Percentiles rank a stretch among this genome's conserved stretches.
These are phyloP conservation scores for Rhizoclosmatium sp. DNA, from an alignment of 192 early-diverging fungal genomes.

Conservation along the genomic window DNA sequence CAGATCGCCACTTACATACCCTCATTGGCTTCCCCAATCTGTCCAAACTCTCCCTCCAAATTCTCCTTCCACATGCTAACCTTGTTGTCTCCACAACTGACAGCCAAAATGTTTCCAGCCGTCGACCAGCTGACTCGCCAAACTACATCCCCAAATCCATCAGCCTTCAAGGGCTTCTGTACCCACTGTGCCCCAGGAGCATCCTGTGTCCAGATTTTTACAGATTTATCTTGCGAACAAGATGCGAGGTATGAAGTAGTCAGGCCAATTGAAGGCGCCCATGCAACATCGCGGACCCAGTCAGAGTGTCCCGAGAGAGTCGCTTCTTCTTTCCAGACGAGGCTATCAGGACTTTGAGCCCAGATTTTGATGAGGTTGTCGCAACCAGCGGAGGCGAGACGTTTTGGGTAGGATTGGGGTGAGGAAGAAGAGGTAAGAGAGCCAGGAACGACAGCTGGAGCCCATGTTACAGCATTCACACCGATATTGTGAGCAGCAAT, in stretches of 20 bases:
- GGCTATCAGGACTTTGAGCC: conserved; percentile 50
- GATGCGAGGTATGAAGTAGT: conserved; percentile 88
- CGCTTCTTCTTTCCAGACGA: conserved; percentile 77
- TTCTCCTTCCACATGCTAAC: conserved; percentile 97
- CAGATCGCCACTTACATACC: conserved; percentile 16
- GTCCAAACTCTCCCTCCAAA: conserved; percentile 88
- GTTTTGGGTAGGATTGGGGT: conserved; percentile 66
- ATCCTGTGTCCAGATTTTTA: conserved; percentile 95
- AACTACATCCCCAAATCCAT: conserved; percentile 93
- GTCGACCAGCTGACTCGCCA: conserved; percentile 99
- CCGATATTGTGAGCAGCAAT: conserved; percentile 92
- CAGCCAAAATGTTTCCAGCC: conserved; percentile 94
- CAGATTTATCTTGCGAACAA: conserved; percentile 97
- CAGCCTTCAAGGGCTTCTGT: conserved; percentile 72
- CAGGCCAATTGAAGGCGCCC: conserved; percentile 94
- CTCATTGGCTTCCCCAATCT: conserved; percentile 74
- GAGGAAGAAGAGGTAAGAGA: conserved; percentile 53
- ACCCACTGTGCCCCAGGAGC: conserved; percentile 65
- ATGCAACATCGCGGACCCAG: conserved; percentile 98
- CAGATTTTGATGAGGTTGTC: conserved; percentile 98
- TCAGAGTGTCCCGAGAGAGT: conserved; percentile 90
- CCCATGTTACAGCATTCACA: conserved; percentile 94
- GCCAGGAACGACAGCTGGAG: conserved; percentile 84
- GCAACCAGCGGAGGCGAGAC: conserved; percentile 93
- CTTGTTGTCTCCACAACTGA: conserved; percentile 96